A percentile compares a stretch with the other conserved stretches of the same genome.
phyloP scores from a whole-genome alignment of 176 grass and related monocot species.

The Aechmea fasciata region DNA sequence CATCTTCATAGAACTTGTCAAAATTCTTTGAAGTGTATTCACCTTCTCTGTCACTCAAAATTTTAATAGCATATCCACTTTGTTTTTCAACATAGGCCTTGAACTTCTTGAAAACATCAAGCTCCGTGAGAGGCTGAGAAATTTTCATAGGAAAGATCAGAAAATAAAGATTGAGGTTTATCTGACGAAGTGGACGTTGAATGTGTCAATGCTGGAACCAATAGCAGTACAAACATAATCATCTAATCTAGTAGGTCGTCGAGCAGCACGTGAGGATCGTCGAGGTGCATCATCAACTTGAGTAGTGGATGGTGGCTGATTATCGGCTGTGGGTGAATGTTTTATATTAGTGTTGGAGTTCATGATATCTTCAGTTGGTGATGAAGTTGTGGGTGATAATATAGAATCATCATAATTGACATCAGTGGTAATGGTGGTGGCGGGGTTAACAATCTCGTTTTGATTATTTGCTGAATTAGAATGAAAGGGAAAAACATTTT shows the following conservation, averaged over 20 bases:
- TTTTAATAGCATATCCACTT: conserved; percentile 1
- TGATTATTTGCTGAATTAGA: not conserved
- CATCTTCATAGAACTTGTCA: not conserved
- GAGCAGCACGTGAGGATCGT: too few relatives aligned
- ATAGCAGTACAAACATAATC: not conserved
- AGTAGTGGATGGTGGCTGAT: too few relatives aligned
- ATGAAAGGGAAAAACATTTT: not conserved
- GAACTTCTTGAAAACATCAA: not conserved
- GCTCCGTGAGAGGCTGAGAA: not conserved
- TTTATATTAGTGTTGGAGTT: too few relatives aligned
- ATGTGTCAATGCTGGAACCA: not conserved
- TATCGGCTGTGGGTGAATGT: too few relatives aligned
- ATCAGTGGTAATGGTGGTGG: too few relatives aligned
- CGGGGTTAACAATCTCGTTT: not conserved
- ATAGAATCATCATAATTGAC: too few relatives aligned
- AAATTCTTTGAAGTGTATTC: not conserved
- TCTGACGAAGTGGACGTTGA: not conserved
- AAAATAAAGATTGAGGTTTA: not conserved
- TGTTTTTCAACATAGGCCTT: conserved; percentile 3
- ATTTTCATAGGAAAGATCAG: not conserved
- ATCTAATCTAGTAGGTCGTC: too few relatives aligned
- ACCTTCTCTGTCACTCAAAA: not conserved
- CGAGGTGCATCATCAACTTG: too few relatives aligned
- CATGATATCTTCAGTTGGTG: too few relatives aligned
- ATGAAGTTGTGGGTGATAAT: too few relatives aligned